Base-by-base conservation (phyloP, 1,284 basidiomycete species). In the Takashimella koratensis region DNA sequence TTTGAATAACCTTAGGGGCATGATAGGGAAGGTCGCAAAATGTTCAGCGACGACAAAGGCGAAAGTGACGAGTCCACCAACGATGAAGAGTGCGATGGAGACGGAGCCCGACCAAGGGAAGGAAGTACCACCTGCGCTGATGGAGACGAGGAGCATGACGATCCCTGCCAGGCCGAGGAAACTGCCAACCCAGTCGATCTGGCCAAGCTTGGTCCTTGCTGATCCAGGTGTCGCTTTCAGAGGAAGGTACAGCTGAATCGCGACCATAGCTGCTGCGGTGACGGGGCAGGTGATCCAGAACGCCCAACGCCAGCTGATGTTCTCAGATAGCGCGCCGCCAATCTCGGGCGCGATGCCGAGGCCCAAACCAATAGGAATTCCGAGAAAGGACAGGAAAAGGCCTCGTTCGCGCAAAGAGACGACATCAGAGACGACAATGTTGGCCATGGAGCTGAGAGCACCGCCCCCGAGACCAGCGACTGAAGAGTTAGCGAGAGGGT, bases 381-480 rank as follows among this genome's bases (percentile, higher is more conserved):
- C 66, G 42, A 70, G 58, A 24, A 65, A 46, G 3, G 60, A 60
- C 48, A 76, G 73, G 57, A 70, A 77, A 19, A 70, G 76, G 1
- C 76, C 76, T 40, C 76, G 62, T 6, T 72, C 65, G 45, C 72
- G 67, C 48, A 77, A 59, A 22, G 62, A 64, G 47, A 77, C 75
- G 16, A 78, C 66, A 52, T 77, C 76, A 11, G 69, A 69, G 13
- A 75, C 67, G 47, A 77, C 71, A 47, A 78, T 72, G 41, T 71
- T 76, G 0, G 64, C 45, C 61, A 77, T 68, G 24, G 67, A 67
- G 30, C 68, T 76, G 46, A 78, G 62, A 5, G 74, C 76, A 27
- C 76, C 76, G 22, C 74, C 76, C 19, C 75, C 76, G 23, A 76
- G 70, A 52, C 76, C 76, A 3, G 76, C 74, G 6, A 78, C 64